Base-by-base conservation (phyloP, 1,284 basidiomycete genomes). In the Schizopora paradoxa region DNA sequence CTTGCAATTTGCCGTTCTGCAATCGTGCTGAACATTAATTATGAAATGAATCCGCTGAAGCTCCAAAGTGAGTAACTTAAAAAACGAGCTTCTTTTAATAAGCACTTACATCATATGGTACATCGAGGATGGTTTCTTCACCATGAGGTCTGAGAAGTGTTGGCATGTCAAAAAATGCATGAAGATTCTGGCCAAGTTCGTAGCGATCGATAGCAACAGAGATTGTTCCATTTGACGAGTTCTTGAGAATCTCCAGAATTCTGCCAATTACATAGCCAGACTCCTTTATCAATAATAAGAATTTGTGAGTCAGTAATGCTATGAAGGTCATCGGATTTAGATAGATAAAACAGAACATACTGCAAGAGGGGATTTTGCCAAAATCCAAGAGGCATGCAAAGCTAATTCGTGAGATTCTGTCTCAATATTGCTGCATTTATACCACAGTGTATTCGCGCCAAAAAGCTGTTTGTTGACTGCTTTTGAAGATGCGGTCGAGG, bases 21-120 rank as follows among this genome's bases (percentile, higher is more conserved):
- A 61, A 34, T 61, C 57, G 45, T 60, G 58, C 29, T 63, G 58
- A 25, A 48, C 54, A 40, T 61, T 61, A 43, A 61, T 51, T 5
- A 36, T 44, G 43, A 60, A 62, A 6, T 49, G 38, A 8, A 63
- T 41, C 39, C 49, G 39, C 60, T 62, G n/a, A n/a, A n/a, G n/a
- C n/a, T 18, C 32, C 33, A 22, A 53, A 48, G 38, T 19, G 27
- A 18, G 6, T 38, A 14, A 26, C 40, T 43, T n/a, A 21, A 2
- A 3, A 10, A 13, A 7, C 23, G 28, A n/a, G 36, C 31, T 33
- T 16, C 32, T 5, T 6, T 5, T 34, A 13, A 6, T 16, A 34
- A 5, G 32, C 14, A 5, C 13, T 34, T 19, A 34, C 32, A 34
- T 34, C 19, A 13, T 5, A 6, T 6, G 32, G 19, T 5, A 34